Evolutionary conservation across 768 basidiomycete species (phyloP), one percentile per base, ranked within the genome.

Genomic region (Termitomyces heimii): DNA sequence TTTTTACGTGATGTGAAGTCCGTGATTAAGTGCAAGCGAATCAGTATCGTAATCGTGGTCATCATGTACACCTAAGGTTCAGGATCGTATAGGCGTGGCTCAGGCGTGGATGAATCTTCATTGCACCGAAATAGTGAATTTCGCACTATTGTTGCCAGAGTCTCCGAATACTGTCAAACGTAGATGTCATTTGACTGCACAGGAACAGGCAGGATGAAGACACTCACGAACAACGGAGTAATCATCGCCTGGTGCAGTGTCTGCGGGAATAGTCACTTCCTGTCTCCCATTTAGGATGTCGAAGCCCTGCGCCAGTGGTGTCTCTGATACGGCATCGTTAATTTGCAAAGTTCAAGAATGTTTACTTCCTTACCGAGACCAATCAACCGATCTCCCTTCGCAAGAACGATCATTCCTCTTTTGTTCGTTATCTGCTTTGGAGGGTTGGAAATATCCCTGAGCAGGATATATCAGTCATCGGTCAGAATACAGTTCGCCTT

Each of bases 381-480:
- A 4, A 74, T 73, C 7, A 63, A 46, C 18, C 53, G n/a, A 48
- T 55, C 57, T 5, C 65, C 69, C 32, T 70, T 68, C 49, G 80
- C 73, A 35, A 83, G 72, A 49, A 72, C 68, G 53, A 83, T 72
- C 55, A 48, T 28, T 32, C 82, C 82, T 3, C 56, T 32, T 40
- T 65, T 63, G 63, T 82, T 83, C 22, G 82, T 82, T 60, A 83
- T 78, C 55, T 82, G 65, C 4, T 57, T 55, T 0, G 82, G 82
- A 29, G 71, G 55, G 53, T 66, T 60, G 20, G 77, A 71, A 7
- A 66, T 71, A 58, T 81, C 67, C 77, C 77, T 77, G 59, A 40
- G 39, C 46, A 26, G 46, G 24, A 53, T 32, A 46, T 14, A 47
- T 59, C 29, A 35, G 47, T 53, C 40, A 26, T 32, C 10, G 13